These are phyloP conservation scores for Sphenostylis stenocarpa DNA, from an alignment of 306 rosid species.

Conservation along the genomic window DNA sequence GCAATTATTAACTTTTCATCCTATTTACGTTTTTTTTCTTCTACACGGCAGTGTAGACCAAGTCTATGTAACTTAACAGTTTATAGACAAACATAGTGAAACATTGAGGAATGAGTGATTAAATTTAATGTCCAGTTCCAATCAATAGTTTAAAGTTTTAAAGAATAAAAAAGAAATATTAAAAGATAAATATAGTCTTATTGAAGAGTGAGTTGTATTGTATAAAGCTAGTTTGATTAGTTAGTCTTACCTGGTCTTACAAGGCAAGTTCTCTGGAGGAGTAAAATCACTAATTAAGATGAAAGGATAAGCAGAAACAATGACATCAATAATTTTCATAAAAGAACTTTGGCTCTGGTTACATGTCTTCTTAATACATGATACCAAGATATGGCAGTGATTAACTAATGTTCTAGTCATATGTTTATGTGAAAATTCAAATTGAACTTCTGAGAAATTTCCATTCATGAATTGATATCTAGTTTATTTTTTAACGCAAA, in stretches of 20 bases:
- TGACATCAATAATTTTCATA: background rate
- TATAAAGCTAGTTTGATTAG: background rate
- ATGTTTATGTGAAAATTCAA: background rate
- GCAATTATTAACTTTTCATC: no score
- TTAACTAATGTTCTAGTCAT: background rate
- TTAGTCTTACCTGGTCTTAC: background rate
- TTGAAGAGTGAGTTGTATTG: background rate
- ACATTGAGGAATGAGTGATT: no score
- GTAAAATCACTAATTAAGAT: background rate
- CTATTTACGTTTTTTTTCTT: no score
- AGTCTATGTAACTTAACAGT: no score
- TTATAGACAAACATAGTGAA: no score
- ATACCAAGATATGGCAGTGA: background rate
- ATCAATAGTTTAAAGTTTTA: background rate
- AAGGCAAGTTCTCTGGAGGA: background rate
- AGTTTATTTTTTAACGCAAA: background rate
- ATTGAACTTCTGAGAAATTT: constrained; percentile 14
- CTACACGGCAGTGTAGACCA: no score
- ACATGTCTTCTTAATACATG: background rate
- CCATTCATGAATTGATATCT: constrained; percentile 10
- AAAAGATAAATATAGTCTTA: no score
- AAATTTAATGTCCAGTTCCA: background rate
- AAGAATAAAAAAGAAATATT: no score
- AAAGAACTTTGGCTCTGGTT: background rate
- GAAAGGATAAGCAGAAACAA: background rate